Base-by-base conservation (phyloP, 2,329 filamentous ascomycete species). In the Cercospora janseana region DNA sequence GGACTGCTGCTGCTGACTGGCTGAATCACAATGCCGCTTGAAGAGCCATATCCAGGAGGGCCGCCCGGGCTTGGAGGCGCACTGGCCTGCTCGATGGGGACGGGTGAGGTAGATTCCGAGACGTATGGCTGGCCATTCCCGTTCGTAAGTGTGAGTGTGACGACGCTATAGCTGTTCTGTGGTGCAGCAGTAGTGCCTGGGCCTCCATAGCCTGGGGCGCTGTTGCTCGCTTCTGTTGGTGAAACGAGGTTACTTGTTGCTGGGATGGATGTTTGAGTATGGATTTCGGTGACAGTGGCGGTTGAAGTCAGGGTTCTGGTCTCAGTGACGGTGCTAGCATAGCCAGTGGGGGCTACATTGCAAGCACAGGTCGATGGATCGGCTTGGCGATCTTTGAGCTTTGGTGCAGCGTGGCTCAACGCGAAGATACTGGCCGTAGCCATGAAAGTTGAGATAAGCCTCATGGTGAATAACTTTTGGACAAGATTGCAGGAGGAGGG, bases 401-500 rank as follows among this genome's bases (percentile, higher is more conserved):
- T 66, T 80, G 78, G 52, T 15, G 42, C 47, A 60, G 70, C 77
- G 44, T 72, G 67, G 59, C 74, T 76, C 55, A 72, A 66, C 52
- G 72, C 70, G 56, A 70, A 57, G 35, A 79, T 63, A 62, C 70
- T 68, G 58, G 74, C 71, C 48, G 75, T 56, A 56, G 72, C 69
- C 56, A 75, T 58, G 51, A 71, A 66, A 55, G 73, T 61, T 45
- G 69, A 63, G 60, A 69, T 52, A 54, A 57, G 59, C 60, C 64
- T 66, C 65, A 67, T 66, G 29, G 35, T 66, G 57, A 50, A 34
- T 38, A 54, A 43, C 44, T 42, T 41, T 16, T 32, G 41, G 20
- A 29, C 42, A 46, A 26, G 34, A 51, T 46, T 55, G 26, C 24
- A 37, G 13, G 35, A n/a, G 34, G 43, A 51, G 47, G 32, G 32